Base-by-base conservation (phyloP, 2,329 filamentous ascomycete species). In the Chaetomium olivaceum region DNA sequence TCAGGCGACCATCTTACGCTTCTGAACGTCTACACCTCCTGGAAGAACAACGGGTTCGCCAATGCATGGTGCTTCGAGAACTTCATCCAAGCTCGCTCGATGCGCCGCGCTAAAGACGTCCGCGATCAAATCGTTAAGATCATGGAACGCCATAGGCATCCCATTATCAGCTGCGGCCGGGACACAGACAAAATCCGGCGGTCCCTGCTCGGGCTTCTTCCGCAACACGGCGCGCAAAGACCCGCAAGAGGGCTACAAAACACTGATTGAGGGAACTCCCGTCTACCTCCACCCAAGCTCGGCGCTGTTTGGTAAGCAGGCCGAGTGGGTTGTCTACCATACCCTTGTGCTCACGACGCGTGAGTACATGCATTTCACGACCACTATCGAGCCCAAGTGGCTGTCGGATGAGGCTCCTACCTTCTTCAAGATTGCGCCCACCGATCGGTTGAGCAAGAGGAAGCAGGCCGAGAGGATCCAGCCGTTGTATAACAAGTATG, bases 301-400 rank as follows among this genome's bases (percentile, higher is more conserved):
- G 9, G 91, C 94, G 11, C 81, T 99, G 16, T 99, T 98, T 74
- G 95, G 95, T 61, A 98, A 98, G 79, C 91, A 94, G 67, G 91
- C 93, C 0, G 95, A 99, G 79, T 96, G 96, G 84, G 95, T 98
- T 39, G 91, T 99, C 63, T 99, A 97, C 76, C 90, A 97, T 74
- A 89, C 88, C 61, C 82, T 99, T 23, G 92, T 98, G 8, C 84
- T 98, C 72, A 99, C 95, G 27, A 96, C 91, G 27, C 94, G 96
- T 80, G 95, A 99, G 80, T 99, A 98, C 78, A 98, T 99, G 95
- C 93, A 97, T 74, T 91, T 87, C 75, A 95, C 93, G 16, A 97
- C 92, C 3, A 86, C 87, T 4, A 98, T 99, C 73, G 95, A 99
- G 79, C 94, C 95, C 9, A 97, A 96, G 74, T 90, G 88, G 88